phyloP scores from a whole-genome alignment of 257 asterid species.

The Prunella vulgaris region DNA sequence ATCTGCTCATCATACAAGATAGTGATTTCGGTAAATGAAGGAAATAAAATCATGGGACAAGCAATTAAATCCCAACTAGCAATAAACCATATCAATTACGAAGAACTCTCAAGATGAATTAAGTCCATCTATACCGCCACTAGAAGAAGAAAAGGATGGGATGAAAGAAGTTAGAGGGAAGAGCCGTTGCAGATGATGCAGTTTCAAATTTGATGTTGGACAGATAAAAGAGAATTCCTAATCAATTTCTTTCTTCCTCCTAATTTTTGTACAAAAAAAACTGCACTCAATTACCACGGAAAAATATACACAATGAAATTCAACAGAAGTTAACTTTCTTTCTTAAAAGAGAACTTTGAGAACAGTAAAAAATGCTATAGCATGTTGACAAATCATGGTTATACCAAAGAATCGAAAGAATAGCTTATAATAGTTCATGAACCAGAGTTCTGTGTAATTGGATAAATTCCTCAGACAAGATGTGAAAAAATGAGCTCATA shows the following conservation, averaged over 20 bases:
- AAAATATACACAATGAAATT: not conserved
- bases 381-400: not conserved
- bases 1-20: conserved; percentile 40
- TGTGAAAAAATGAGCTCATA: not conserved
- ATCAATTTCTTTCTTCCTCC: not conserved
- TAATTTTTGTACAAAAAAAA: not conserved
- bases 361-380: not conserved
- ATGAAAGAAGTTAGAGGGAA: not conserved
- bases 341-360: not conserved
- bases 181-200: not conserved
- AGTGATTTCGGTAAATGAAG: conserved; percentile 11
- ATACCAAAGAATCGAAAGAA: not conserved
- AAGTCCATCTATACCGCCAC: not conserved
- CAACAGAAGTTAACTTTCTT: not conserved
- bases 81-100: not conserved
- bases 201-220: not conserved
- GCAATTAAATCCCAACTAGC: not conserved
- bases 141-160: not conserved
- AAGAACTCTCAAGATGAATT: not conserved
- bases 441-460: not conserved
- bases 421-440: not conserved
- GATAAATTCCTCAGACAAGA: not conserved
- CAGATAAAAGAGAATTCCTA: not conserved
- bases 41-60: not conserved
- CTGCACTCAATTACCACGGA: not conserved